Base-by-base conservation (phyloP, 768 basidiomycete species). In the Pisolithus albus region DNA sequence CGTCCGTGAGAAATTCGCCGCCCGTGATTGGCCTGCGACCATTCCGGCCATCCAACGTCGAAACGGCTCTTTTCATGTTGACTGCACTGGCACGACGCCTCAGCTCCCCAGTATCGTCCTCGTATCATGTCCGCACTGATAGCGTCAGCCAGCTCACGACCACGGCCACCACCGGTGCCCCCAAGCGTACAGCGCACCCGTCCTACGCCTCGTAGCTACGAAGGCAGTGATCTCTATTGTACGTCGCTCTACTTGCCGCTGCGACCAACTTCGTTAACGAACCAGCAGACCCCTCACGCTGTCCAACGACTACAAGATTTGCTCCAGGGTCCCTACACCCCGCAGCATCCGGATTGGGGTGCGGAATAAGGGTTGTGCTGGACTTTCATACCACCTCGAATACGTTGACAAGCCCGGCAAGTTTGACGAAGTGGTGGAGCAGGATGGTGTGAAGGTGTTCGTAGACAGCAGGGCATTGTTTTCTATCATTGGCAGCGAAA, bases 391-490 rank as follows among this genome's bases (percentile, higher is more conserved):
- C 60, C 89, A 97, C 65, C 78, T 98, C 46, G 96, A 98, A 59
- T 99, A 97, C 68, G 92, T 97, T 50, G 91, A 93, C 39, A 73
- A 82, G 61, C 84, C 91, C 1, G 89, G 80, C 5, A 87, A 84
- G 68, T 97, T 98, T 60, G 96, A 99, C 71, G 96, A 98, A 64
- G 80, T 97, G 16, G 93, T 98, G 19, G 84, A 92, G 66, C 96
- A 98, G 70, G 93, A 97, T 57, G 95, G 88, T 2, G 91, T 96
- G 23, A 80, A 76, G 57, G 95, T 99, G 42, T 74, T 98, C 55
- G 92, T 98, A 65, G 96, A 99, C 72, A 87, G 85, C 64, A 97
- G 94, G 69, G 96, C 96, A 23, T 71, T 99, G 56, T 98, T 99
- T 66, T 92, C 89, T 52, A 96, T 99, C 59, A 96, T 99, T 54